Evolutionary conservation across 176 grass and related monocot genomes (phyloP), one percentile per base, ranked within the genome.

Genomic region (Aegilops tauschii): DNA sequence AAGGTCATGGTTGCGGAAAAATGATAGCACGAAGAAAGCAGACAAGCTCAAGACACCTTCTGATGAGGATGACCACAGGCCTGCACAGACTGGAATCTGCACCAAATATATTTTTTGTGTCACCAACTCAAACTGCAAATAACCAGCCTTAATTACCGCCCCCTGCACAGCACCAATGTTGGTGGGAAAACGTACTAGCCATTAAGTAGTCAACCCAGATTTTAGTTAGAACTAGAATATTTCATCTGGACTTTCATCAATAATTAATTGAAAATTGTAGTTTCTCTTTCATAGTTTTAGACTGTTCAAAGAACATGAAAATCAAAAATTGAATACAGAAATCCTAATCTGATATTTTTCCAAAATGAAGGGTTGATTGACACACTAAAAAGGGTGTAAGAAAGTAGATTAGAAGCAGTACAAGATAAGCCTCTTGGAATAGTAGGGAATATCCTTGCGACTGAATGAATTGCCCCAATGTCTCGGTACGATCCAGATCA

Each of bases 401-500:
- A 0, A 73, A 73, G 70, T 27, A 45, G 39, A 47, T 45, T 25
- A 73, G 70, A 73, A 45, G n/a, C 12, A 47, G n/a, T 74, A 74
- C 71, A 74, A 74, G 71, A 28, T 74, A 74, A 74, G 71, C 40
- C 23, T 74, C 23, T 74, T 74, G 71, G 6, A 74, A 74, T 16
- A 3, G 14, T 8, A 74, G 23, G 71, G 71, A 74, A 74, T 74
- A 74, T 74, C 71, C 71, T 28, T 74, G 39, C 6, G 40, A 74
- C 71, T 47, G 71, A 74, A 74, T 74, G 71, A 74, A 74, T 23
- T 74, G 40, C 39, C 39, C 71, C 71, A 74, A 74, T 6, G 71
- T 47, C 40, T 74, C 40, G 25, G 6, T 74, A 28, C 6, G 23
- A 1, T 47, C 71, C 40, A 74, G 39, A 74, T 74, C 71, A 28